Conservation (phyloP, 768 basidiomycete genomes). For the Leccinum longicurvipes region DNA sequence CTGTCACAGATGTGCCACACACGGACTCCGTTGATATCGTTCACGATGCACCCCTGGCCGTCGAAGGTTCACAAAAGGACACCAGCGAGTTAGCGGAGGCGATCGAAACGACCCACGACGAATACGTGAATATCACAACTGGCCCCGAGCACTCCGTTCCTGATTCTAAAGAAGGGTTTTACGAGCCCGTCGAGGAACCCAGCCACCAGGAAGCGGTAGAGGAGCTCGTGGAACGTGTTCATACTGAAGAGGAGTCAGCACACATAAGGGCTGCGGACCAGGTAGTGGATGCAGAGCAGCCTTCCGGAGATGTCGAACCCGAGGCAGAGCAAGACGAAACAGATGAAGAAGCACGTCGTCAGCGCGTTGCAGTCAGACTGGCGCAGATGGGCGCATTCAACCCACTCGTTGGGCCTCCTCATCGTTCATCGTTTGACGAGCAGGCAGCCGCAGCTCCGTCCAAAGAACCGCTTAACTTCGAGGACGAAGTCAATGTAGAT, state of each 20-base stretch:
- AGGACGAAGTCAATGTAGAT: conserved; percentile 25
- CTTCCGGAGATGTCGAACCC: not conserved
- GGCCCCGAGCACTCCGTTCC: not conserved
- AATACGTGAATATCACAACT: not conserved
- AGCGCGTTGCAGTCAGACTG: conserved; percentile 55
- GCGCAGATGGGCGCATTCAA: conserved; percentile 64
- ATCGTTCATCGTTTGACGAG: conserved; percentile 17
- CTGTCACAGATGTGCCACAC: conserved; percentile 3
- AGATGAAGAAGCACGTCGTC: conserved; percentile 51
- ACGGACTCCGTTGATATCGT: conserved; percentile 1
- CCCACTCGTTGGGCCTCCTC: conserved; percentile 44
- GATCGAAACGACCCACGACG: not conserved
- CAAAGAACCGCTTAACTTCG: conserved; percentile 12
- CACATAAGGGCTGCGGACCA: conserved; percentile 5
- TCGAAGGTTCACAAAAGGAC: conserved; percentile 13
- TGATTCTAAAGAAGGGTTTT: conserved; percentile 1
- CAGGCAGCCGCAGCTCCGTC: not conserved
- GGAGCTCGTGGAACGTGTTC: conserved; percentile 3
- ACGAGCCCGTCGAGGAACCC: conserved; percentile 6
- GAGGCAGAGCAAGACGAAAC: conserved; percentile 50
- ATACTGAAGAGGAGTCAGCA: conserved; percentile 2
- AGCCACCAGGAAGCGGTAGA: conserved; percentile 16
- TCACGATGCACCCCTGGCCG: conserved; percentile 1
- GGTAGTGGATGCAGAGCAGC: not conserved
- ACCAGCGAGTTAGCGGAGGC: conserved; percentile 4